Evolutionary conservation across 2,329 filamentous ascomycete genomes (phyloP).

Genomic region (Fusarium floridanum): DNA sequence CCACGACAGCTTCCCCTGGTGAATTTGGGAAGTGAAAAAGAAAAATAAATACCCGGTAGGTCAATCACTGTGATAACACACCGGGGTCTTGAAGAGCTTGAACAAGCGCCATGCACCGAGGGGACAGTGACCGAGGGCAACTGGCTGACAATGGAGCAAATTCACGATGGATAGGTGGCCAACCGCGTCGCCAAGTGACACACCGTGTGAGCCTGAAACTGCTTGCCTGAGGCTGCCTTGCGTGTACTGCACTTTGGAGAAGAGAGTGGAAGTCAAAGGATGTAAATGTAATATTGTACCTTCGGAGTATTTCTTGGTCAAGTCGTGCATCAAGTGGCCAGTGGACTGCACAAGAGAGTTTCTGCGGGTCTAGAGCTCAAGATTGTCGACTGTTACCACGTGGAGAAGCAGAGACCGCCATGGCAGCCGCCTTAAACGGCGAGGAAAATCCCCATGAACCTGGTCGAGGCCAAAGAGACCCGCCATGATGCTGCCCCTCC

Average conservation of each 20-base stretch:
- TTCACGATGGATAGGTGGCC: conserved; percentile 8
- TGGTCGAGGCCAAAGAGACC: conserved; percentile 1
- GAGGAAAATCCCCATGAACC: conserved; percentile 1
- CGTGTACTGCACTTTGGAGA: not conserved
- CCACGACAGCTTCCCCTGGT: not conserved
- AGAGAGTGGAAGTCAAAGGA: not conserved
- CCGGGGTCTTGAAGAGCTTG: not conserved
- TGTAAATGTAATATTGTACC: not conserved
- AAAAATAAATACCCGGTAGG: not conserved
- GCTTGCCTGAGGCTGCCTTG: conserved; percentile 19
- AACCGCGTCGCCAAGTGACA: conserved; percentile 16
- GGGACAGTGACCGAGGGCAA: not conserved
- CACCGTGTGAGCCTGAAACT: conserved; percentile 6
- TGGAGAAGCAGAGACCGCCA: not conserved
- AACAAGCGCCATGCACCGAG: not conserved
- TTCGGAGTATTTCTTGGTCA: not conserved
- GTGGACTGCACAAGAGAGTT: not conserved
- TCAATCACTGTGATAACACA: not conserved
- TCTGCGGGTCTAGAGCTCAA: not conserved
- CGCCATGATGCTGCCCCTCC: conserved; percentile 2
- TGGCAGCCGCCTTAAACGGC: not conserved
- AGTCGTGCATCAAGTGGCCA: not conserved
- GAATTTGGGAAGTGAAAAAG: not conserved
- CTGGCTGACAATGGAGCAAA: conserved; percentile 3
- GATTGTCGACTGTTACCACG: conserved; percentile 4